These are phyloP conservation scores for Pleurotus giganteus DNA, from an alignment of 768 basidiomycete genomes.

Conservation along the genomic window DNA sequence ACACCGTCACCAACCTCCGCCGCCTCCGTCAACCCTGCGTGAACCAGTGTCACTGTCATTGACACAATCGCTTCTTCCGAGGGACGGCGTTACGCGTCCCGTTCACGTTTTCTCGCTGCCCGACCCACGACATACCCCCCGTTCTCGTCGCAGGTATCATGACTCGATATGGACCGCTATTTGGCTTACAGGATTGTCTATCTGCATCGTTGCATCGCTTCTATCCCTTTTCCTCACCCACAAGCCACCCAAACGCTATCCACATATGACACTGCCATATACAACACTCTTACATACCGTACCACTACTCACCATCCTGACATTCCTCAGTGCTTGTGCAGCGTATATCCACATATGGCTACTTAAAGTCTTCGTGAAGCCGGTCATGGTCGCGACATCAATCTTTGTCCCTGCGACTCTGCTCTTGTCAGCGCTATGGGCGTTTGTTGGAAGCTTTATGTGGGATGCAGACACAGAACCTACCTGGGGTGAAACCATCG, in stretches of 20 bases:
- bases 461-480: conserved; percentile 50
- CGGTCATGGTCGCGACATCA: conserved; percentile 76
- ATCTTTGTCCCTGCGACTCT: conserved; percentile 74
- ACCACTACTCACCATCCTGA: conserved; percentile 72
- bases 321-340: conserved; percentile 63
- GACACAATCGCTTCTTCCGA: conserved; percentile 77
- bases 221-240: conserved; percentile 61
- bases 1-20: conserved; percentile 31
- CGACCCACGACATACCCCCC: conserved; percentile 67
- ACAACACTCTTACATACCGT: conserved; percentile 74
- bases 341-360: conserved; percentile 77
- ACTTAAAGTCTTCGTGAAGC: conserved; percentile 77
- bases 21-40: conserved; percentile 31
- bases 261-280: conserved; percentile 50
- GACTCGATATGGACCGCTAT: conserved; percentile 70
- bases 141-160: conserved; percentile 68
- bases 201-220: conserved; percentile 63
- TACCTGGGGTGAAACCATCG: conserved; percentile 81
- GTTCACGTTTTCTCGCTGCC: conserved; percentile 75
- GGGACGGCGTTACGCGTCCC: conserved; percentile 64
- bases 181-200: conserved; percentile 57
- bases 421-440: conserved; percentile 75
- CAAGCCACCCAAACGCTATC: conserved; percentile 35
- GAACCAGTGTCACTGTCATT: conserved; percentile 60
- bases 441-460: conserved; percentile 78